Base-by-base conservation (phyloP, 805 yeast genomes). In the Komagataella kurtzmanii region DNA sequence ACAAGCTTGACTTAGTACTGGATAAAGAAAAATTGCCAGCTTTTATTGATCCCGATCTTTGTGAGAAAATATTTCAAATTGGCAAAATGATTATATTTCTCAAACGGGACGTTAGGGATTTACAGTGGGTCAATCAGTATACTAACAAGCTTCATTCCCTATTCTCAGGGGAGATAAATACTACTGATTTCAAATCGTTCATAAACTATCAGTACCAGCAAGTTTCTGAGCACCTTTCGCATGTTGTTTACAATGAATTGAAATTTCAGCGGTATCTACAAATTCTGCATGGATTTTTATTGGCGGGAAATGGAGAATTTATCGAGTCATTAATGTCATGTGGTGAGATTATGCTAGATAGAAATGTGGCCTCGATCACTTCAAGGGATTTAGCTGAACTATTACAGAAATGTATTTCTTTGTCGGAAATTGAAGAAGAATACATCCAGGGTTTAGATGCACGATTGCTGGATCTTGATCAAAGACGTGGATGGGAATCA, bases 401-500 rank as follows among this genome's bases (percentile, higher is more conserved):
- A 6, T 65, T 90, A 49, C 80, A 76, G 50, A 81, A 83, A 2
- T 79, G 96, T 0, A 75, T 88, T 2, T 65, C 70, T 5, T 65
- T 67, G 19, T 77, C 88, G 0, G 75, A 84, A 1, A 58, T 80
- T 1, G 66, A 72, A 5, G 62, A 66, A 2, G 68, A 64, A 17
- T 72, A 77, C 7, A 62, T 77, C 10, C 68, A 74, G 47, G 66
- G 86, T 50, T 62, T 91, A 10, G 98, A 93, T 69, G 96, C 97
- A 0, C 71, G 97, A 47, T 73, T 90, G 19, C 70, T 90, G 49
- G 88, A 85, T 53, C 67, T 84, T 49, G 82, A 82, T 3, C 87
- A 83, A 57, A 81, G 54, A 24, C 66, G 79, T 50, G 97, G 96
- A 0, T 90, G 97, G 97, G 95, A 90, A 61, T 88, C 86, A 2